phyloP scores from a whole-genome alignment of 2,329 filamentous ascomycete species.

The Ophiostoma ips region DNA sequence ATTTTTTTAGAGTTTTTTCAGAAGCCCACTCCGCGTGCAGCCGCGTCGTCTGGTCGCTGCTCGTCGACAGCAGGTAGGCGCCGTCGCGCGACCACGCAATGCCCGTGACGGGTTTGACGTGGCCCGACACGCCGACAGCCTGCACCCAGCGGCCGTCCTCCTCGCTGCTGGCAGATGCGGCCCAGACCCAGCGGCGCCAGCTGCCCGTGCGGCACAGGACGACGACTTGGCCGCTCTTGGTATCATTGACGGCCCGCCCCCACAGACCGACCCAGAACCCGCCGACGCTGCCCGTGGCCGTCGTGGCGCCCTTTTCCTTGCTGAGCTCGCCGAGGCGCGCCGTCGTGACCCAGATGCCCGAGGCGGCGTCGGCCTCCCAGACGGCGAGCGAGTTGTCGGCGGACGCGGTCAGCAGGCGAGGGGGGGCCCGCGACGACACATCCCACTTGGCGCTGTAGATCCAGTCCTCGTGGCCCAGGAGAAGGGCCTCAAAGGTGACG shows the following conservation, averaged over 20 bases:
- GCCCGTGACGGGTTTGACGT: constrained; percentile 68
- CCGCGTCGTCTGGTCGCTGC: constrained; percentile 83
- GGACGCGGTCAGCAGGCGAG: constrained; percentile 75
- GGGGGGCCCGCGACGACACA: constrained; percentile 29
- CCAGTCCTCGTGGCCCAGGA: constrained; percentile 96
- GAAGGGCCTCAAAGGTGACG: constrained; percentile 81
- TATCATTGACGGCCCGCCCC: constrained; percentile 57
- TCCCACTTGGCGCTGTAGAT: constrained; percentile 82
- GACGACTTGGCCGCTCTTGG: constrained; percentile 42
- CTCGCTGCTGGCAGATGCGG: constrained; percentile 24
- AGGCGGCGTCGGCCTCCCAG: constrained; percentile 73
- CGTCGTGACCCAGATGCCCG: constrained; percentile 81
- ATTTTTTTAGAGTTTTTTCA: constrained; percentile 20
- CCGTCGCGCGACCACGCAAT: constrained; percentile 74
- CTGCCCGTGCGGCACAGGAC: constrained; percentile 84
- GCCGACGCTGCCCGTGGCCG: constrained; percentile 86
- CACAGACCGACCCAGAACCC: constrained; percentile 95
- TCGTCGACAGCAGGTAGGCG: constrained; percentile 75
- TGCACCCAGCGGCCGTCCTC: constrained; percentile 65
- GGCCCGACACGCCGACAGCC: constrained; percentile 64
- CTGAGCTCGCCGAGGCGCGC: constrained; percentile 87
- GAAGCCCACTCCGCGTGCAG: constrained; percentile 62
- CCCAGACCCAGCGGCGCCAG: constrained; percentile 74
- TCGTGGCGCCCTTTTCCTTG: constrained; percentile 87
- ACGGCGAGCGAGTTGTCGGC: constrained; percentile 91